Percentiles rank a stretch among this genome's conserved stretches.
phyloP scores from a whole-genome alignment of 148 eudicot genomes.

The Dianthus caryophyllus region DNA sequence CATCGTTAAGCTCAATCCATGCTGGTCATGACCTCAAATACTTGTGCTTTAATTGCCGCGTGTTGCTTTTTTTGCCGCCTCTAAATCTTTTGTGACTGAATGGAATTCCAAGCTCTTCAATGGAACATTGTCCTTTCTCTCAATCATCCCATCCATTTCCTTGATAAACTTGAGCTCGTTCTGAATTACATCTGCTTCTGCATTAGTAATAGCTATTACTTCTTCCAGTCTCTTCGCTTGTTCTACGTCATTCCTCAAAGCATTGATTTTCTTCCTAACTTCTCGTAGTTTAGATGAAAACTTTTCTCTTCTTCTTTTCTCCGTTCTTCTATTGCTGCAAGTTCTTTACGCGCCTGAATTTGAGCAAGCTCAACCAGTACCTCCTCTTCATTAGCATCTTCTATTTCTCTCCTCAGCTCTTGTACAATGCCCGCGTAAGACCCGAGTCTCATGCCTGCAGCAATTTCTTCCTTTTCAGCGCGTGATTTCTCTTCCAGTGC shows the following conservation, averaged over 20 bases:
- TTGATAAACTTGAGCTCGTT: constrained; percentile 47
- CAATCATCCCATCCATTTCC: constrained; percentile 39
- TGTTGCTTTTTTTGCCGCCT: constrained; percentile 51
- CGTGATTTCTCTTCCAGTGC: constrained; percentile 44
- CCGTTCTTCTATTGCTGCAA: constrained; percentile 50
- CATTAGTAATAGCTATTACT: constrained; percentile 36
- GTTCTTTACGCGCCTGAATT: constrained; percentile 78
- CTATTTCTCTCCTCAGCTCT: constrained; percentile 50
- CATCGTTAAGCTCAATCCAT: constrained; percentile 61
- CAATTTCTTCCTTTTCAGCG: constrained; percentile 55
- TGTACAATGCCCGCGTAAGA: constrained; percentile 32
- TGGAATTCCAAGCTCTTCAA: constrained; percentile 6
- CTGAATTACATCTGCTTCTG: constrained; percentile 47
- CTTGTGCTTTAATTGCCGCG: constrained; percentile 39
- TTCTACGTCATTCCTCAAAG: constrained; percentile 39
- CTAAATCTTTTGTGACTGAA: constrained; percentile 47
- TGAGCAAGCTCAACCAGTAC: constrained; percentile 79
- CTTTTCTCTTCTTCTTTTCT: constrained; percentile 37
- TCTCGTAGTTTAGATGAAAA: constrained; percentile 37
- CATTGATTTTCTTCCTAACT: constrained; percentile 37
- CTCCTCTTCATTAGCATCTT: constrained; percentile 68
- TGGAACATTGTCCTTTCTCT: constrained; percentile 9
- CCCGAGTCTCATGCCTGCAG: constrained; percentile 31
- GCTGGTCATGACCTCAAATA: constrained; percentile 60
- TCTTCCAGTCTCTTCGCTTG: constrained; percentile 38